Evolutionary conservation across 2,329 filamentous ascomycete species (phyloP).

Genomic region (Colletotrichum shisoi): DNA sequence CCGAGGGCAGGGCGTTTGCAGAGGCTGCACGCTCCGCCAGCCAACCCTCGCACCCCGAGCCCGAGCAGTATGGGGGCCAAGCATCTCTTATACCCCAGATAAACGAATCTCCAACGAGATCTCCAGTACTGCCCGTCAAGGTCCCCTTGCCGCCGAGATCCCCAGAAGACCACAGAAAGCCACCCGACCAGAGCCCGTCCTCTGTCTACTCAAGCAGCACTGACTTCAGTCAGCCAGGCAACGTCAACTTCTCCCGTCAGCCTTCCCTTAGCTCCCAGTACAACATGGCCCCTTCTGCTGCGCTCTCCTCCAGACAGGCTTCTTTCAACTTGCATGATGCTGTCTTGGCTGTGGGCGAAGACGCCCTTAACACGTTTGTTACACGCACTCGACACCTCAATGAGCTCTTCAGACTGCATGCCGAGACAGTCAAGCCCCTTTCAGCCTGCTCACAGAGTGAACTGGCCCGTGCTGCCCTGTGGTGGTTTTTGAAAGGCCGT

Average conservation of each 20-base stretch:
- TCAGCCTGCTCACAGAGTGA: slow-evolving; percentile 69
- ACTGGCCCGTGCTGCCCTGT: slow-evolving; percentile 76
- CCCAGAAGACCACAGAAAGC: slow-evolving; percentile 40
- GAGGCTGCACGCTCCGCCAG: slow-evolving; percentile 54
- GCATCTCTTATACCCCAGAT: slow-evolving; percentile 46
- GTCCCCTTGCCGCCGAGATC: slow-evolving; percentile 41
- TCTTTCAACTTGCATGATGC: slow-evolving; percentile 55
- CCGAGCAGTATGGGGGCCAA: slow-evolving; percentile 41
- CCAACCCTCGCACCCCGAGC: slow-evolving; percentile 45
- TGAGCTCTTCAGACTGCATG: slow-evolving; percentile 78
- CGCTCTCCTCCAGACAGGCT: slow-evolving; percentile 43
- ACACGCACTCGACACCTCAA: slow-evolving; percentile 75
- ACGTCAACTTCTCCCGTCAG: slow-evolving; percentile 36
- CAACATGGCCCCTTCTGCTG: slow-evolving; percentile 43
- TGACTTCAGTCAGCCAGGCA: slow-evolving; percentile 30
- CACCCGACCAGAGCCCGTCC: slow-evolving; percentile 54
- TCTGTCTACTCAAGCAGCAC: slow-evolving; percentile 42
- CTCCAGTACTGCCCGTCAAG: slow-evolving; percentile 37
- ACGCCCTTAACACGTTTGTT: slow-evolving; percentile 74
- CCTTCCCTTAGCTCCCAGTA: slow-evolving; percentile 35
- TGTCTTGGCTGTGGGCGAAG: slow-evolving; percentile 61
- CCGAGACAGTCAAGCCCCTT: slow-evolving; percentile 74
- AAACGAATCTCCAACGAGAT: slow-evolving; percentile 34
- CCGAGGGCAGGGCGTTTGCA: slow-evolving; percentile 67
- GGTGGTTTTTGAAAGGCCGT: slow-evolving; percentile 90